Base-by-base conservation (phyloP, 1,284 basidiomycete species). In the Grifola frondosa region DNA sequence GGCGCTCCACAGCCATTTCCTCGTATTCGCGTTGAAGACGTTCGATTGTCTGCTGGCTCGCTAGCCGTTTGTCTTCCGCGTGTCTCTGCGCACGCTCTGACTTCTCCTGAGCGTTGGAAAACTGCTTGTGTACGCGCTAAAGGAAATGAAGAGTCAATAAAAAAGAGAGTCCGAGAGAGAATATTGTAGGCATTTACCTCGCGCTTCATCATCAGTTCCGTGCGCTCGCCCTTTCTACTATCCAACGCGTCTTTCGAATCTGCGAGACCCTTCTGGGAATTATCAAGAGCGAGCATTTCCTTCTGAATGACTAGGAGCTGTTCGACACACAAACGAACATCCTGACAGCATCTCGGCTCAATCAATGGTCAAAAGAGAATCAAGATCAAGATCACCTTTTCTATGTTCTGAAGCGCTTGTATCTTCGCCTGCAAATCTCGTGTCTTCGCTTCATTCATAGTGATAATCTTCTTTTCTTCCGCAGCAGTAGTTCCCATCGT, bases 391-490 rank as follows among this genome's bases (percentile, higher is more conserved):
- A 56, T 31, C 24, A 82, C 88, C 67, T 87, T 81, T 67, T 93
- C 88, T 43, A 91, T 84, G 40, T 73, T 75, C n/a, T 75, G 68
- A 31, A 92, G 67, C 5, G 81, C 77, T 30, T 81, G 74, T 21
- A 88, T 74, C 58, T 91, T 88, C n/a, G 76, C 69, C 49, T 86
- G 80, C 9, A 91, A 70, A 56, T 92, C 90, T 31, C 88, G 71
- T 2, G 80, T 73, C 65, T 91, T 91, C 13, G 73, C 70, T 56
- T 91, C 85, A 46, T 83, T 77, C 46, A 73, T 63, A 0, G 74
- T 69, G 12, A 88, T 70, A 0, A 71, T 71, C 43, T 74, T 77
- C 66, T 86, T 79, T 54, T 85, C 77, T 53, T 84, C 77, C 44
- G 74, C 61, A 0, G 77, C 78, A 1, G 75, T 79, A 8, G 67